Conservation (phyloP, 2,329 filamentous ascomycete genomes). For the Colletotrichum chlorophyti region DNA sequence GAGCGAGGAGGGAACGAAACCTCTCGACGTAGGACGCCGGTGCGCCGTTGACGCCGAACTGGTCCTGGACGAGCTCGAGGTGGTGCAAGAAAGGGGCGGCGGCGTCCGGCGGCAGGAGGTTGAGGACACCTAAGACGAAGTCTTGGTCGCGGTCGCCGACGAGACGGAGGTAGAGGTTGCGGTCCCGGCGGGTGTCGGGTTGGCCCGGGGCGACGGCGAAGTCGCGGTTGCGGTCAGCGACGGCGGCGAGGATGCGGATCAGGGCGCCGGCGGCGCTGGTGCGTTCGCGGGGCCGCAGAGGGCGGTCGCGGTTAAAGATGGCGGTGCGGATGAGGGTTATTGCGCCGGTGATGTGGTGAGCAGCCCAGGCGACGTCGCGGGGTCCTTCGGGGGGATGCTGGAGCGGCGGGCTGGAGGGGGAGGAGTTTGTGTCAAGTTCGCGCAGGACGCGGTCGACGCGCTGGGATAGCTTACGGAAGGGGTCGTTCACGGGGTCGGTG, state of each 20-base stretch:
- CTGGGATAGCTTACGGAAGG: conserved; percentile 55
- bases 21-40: conserved; percentile 43
- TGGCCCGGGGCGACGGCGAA: conserved; percentile 36
- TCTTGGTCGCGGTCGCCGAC: conserved; percentile 50
- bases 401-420: background rate
- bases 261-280: conserved; percentile 55
- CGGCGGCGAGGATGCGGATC: conserved; percentile 53
- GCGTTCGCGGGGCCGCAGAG: conserved; percentile 46
- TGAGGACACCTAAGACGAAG: conserved; percentile 55
- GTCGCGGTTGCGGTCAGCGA: conserved; percentile 50
- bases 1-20: conserved; percentile 39
- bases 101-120: conserved; percentile 48
- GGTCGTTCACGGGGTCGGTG: conserved; percentile 51
- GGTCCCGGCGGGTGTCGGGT: conserved; percentile 34
- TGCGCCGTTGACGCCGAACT: conserved; percentile 41
- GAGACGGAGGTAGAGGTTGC: conserved; percentile 56
- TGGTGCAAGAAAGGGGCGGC: conserved; percentile 50
- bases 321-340: conserved; percentile 50
- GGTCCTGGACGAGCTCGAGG: conserved; percentile 42
- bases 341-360: conserved; percentile 51
- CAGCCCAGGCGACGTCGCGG: conserved; percentile 55
- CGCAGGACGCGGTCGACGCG: conserved; percentile 54
- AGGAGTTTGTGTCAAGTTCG: conserved; percentile 45
- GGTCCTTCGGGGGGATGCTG: conserved; percentile 42
- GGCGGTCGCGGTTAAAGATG: conserved; percentile 45